Evolutionary conservation across 2,329 filamentous ascomycete species (phyloP).

Genomic region (Trichoderma harzianum): DNA sequence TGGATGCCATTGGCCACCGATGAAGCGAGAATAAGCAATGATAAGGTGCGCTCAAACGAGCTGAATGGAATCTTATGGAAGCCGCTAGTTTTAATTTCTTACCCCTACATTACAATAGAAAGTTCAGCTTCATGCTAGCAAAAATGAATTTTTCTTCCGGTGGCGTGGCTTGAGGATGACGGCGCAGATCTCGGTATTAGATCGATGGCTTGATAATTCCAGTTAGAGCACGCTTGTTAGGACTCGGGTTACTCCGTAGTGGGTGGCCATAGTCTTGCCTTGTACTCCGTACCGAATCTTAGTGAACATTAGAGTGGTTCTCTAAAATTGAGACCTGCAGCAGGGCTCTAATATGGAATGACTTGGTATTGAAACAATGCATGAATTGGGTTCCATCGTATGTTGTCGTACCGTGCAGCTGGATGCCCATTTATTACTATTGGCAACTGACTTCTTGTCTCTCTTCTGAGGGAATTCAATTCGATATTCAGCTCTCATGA

Average conservation of each 20-base stretch:
- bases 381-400: not conserved
- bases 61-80: not conserved
- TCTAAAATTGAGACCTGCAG: not conserved
- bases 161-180: not conserved
- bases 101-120: not conserved
- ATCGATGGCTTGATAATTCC: not conserved
- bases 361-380: not conserved
- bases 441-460: not conserved
- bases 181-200: not conserved
- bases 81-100: not conserved
- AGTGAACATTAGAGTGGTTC: not conserved
- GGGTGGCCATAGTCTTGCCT: not conserved
- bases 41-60: not conserved
- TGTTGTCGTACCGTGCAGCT: not conserved
- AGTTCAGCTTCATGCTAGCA: not conserved
- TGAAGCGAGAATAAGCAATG: not conserved
- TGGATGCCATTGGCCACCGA: not conserved
- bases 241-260: constrained; percentile 5
- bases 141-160: not conserved
- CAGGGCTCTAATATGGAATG: not conserved
- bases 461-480: not conserved
- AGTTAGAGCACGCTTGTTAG: not conserved
- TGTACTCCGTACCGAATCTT: not conserved
- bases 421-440: not conserved
- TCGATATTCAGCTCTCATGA: not conserved